Evolutionary conservation across 2,329 filamentous ascomycete genomes (phyloP), one percentile per base, ranked within the genome.

Genomic region (Botrytis fabae): DNA sequence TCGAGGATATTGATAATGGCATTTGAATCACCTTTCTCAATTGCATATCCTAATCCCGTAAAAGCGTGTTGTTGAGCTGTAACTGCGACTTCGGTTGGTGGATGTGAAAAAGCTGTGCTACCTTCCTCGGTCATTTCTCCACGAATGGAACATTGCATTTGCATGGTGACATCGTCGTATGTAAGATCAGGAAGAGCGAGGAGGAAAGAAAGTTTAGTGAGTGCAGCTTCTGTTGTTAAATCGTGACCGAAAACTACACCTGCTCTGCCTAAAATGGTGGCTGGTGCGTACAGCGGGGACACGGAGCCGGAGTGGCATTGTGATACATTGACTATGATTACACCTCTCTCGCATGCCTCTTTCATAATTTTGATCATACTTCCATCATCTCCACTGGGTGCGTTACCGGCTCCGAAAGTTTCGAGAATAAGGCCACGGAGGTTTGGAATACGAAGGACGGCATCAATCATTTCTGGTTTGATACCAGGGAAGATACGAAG

Each of bases 401-500:
- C 89, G 80, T 93, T 93, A 20, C 91, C 91, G 3, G 91, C 90
- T 18, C 91, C 91, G 81, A 93, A 93, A 0, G 91, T 93, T 81
- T 93, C 91, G 44, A 93, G 83, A 2, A 93, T 87, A 35, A 93
- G 82, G 4, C 91, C 91, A 57, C 87, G 86, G n/a, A 93, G 82
- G 20, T 87, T 88, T 18, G 89, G 85, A 46, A 91, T 81, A 46
- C 85, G 85, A 66, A 93, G 81, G 4, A 93, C 90, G 1, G 88
- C 88, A 77, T 92, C 90, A 18, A 93, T 85, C 88, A 93, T 91
- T 75, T 90, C 87, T 8, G 91, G 89, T 76, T 90, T 90, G 79
- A 93, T 92, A 60, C 91, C 91, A 0, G 91, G 91, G 80, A 93
- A 93, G 69, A 93, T 89, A 10, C 91, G 86, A 69, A 93, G 83